phyloP scores from a whole-genome alignment of 2,329 filamentous ascomycete species.

The Apiospora saccharicola region DNA sequence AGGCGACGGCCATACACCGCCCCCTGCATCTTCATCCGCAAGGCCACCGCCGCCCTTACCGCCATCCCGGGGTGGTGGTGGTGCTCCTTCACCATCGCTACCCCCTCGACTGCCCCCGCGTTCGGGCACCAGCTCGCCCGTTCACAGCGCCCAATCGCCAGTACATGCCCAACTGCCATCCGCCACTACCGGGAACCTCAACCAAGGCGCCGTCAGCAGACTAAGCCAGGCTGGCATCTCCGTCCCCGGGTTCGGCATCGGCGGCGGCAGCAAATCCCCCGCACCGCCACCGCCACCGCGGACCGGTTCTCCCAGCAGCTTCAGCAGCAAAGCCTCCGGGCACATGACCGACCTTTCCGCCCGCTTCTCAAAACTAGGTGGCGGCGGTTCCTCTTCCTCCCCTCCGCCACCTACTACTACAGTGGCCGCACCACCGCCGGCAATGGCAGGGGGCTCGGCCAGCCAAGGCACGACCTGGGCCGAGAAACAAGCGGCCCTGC shows the following conservation, averaged over 20 bases:
- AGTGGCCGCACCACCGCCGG: constrained; percentile 26
- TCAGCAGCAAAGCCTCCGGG: constrained; percentile 32
- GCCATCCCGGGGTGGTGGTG: constrained; percentile 31
- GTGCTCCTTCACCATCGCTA: constrained; percentile 55
- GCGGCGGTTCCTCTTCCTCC: constrained; percentile 40
- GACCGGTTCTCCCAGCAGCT: constrained; percentile 27
- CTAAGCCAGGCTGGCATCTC: constrained; percentile 78
- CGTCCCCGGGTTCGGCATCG: constrained; percentile 81
- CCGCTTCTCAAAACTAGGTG: constrained; percentile 65
- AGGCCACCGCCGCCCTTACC: constrained; percentile 40
- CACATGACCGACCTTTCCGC: constrained; percentile 73
- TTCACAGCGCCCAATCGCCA: constrained; percentile 39
- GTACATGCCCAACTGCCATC: constrained; percentile 22
- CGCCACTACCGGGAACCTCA: constrained; percentile 42
- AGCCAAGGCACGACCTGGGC: constrained; percentile 34
- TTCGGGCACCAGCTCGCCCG: constrained; percentile 54
- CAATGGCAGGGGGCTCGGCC: neutral
- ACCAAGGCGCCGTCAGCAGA: constrained; percentile 67
- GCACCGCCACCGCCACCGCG: constrained; percentile 37
- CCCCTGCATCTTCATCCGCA: constrained; percentile 39
- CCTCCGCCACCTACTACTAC: constrained; percentile 25
- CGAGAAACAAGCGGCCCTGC: constrained; percentile 69
- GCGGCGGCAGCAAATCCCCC: constrained; percentile 40
- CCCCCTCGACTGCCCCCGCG: constrained; percentile 78
- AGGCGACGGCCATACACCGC: constrained; percentile 44